These are phyloP conservation scores for Mucor sp. DNA, from an alignment of 371 early-diverging fungal species.

Conservation along the genomic window DNA sequence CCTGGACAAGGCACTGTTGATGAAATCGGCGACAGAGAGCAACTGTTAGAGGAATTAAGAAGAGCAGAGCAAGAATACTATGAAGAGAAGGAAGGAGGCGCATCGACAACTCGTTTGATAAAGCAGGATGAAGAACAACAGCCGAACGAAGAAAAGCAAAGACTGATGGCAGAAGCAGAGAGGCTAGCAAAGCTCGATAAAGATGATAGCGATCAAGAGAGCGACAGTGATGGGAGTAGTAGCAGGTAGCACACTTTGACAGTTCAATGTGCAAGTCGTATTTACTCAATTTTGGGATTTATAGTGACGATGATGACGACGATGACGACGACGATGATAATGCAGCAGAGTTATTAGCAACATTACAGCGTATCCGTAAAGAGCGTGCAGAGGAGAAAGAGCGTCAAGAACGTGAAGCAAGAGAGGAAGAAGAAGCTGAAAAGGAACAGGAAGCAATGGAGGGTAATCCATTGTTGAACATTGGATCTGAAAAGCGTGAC, in stretches of 20 bases:
- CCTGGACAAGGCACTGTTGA: constrained; percentile 78
- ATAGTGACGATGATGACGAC: constrained; percentile 44
- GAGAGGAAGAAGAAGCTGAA: constrained; percentile 54
- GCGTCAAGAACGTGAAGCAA: constrained; percentile 70
- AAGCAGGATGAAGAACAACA: constrained; percentile 29
- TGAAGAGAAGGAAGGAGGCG: constrained; percentile 44
- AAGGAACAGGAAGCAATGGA: constrained; percentile 63
- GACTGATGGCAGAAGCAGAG: constrained; percentile 43
- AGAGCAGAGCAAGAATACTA: constrained; percentile 72
- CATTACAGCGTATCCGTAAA: constrained; percentile 92
- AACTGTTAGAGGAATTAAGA: constrained; percentile 68
- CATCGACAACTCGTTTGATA: constrained; percentile 24
- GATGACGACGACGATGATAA: constrained; percentile 92
- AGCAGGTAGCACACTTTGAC: constrained; percentile 10
- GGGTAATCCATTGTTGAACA: constrained; percentile 84
- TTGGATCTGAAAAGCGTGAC: constrained; percentile 57
- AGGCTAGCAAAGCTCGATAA: constrained; percentile 57
- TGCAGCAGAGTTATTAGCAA: constrained; percentile 85
- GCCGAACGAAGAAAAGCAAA: constrained; percentile 34
- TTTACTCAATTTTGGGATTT: not conserved
- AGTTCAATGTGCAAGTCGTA: not conserved
- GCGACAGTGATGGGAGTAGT: constrained; percentile 43
- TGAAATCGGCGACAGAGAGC: constrained; percentile 64
- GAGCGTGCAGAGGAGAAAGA: constrained; percentile 94
- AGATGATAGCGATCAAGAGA: constrained; percentile 68